phyloP scores from a whole-genome alignment of 257 asterid genomes.

The Rubia yunnanensis region DNA sequence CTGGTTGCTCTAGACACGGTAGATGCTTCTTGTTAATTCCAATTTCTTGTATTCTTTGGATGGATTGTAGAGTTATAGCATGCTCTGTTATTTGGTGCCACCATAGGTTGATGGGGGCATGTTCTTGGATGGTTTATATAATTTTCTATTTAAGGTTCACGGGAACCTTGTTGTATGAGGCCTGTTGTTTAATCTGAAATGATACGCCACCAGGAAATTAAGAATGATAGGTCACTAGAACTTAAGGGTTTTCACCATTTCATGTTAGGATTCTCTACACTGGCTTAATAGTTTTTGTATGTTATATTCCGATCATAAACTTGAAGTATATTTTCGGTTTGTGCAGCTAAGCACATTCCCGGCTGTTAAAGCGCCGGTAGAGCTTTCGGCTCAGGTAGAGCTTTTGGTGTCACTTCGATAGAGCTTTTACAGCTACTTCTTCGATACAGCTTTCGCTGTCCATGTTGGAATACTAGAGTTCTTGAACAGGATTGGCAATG shows the following conservation, averaged over 20 bases:
- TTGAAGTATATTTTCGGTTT: too few relatives aligned
- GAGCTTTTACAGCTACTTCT: too few relatives aligned
- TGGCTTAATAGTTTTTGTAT: not conserved
- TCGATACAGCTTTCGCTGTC: conserved; percentile 41
- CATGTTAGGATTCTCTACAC: not conserved
- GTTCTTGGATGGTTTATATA: too few relatives aligned
- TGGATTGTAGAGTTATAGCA: too few relatives aligned
- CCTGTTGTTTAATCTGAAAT: too few relatives aligned
- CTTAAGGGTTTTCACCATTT: conserved; percentile 1
- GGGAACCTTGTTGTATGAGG: too few relatives aligned
- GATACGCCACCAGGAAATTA: too few relatives aligned
- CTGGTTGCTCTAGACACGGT: conserved; percentile 83
- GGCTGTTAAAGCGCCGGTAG: conserved; percentile 86
- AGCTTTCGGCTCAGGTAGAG: conserved; percentile 87
- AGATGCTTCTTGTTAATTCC: conserved; percentile 28
- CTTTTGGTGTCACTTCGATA: too few relatives aligned
- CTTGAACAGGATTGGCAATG: conserved; percentile 73
- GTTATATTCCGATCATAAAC: too few relatives aligned
- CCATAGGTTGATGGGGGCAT: too few relatives aligned
- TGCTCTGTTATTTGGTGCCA: conserved; percentile 8
- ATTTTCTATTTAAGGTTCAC: too few relatives aligned
- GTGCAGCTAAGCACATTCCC: conserved; percentile 86
- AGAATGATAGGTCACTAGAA: not conserved
- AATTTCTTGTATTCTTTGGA: not conserved
- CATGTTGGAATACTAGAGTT: conserved; percentile 87